Percentiles rank a stretch among this genome's conserved stretches.
These are phyloP conservation scores for Mrakiaceae sp. DNA, from an alignment of 1,284 basidiomycete genomes.

Conservation along the genomic window DNA sequence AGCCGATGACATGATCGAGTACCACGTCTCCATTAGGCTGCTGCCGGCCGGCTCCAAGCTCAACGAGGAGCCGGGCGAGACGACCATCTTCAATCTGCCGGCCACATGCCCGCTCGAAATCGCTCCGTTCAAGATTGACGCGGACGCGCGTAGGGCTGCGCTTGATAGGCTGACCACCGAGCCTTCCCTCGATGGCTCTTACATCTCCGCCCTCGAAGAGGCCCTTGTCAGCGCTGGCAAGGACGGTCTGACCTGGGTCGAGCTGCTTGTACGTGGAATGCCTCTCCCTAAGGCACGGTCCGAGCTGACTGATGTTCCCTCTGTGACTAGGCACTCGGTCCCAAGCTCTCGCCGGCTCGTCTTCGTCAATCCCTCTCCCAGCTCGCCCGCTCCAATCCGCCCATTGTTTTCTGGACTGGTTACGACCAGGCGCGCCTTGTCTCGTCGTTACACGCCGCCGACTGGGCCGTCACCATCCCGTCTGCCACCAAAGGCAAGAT, in stretches of 20 bases:
- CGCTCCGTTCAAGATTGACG: background rate
- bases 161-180: constrained; percentile 26
- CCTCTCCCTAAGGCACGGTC: too few species aligned
- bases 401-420: constrained; percentile 52
- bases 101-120: constrained; percentile 18
- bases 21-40: constrained; percentile 24
- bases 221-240: constrained; percentile 27
- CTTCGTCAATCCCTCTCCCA: constrained; percentile 33
- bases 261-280: constrained; percentile 12
- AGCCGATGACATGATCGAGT: constrained; percentile 73
- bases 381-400: constrained; percentile 42
- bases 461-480: constrained; percentile 52
- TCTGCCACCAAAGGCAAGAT: constrained; percentile 26
- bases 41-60: background rate
- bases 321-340: background rate
- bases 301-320: too few species aligned
- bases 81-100: background rate
- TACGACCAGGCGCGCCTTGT: constrained; percentile 42
- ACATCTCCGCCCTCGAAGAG: constrained; percentile 32
- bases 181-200: too few species aligned
- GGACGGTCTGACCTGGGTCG: constrained; percentile 41
- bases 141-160: constrained; percentile 36
- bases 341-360: background rate
- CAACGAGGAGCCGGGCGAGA: background rate
- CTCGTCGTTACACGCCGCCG: constrained; percentile 39